Evolutionary conservation across 2,329 filamentous ascomycete genomes (phyloP).

Genomic region (Calonectria ilicicola): DNA sequence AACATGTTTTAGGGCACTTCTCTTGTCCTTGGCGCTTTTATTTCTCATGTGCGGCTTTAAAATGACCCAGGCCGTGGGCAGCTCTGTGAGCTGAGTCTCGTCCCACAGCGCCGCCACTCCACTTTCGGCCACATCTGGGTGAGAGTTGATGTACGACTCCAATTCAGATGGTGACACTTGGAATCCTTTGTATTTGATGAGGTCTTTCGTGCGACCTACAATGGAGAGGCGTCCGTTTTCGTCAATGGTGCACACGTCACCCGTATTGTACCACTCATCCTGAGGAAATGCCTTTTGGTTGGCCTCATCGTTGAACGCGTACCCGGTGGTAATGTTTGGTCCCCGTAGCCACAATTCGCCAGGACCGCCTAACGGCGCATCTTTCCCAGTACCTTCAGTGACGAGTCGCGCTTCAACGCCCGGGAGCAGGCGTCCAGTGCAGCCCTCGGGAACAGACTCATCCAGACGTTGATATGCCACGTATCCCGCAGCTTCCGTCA

Average conservation of each 20-base stretch:
- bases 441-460: slow-evolving; percentile 47
- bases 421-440: slow-evolving; percentile 51
- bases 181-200: slow-evolving; percentile 58
- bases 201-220: slow-evolving; percentile 53
- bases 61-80: slow-evolving; percentile 53
- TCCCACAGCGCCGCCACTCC: slow-evolving; percentile 52
- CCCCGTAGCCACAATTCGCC: slow-evolving; percentile 59
- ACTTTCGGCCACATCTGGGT: slow-evolving; percentile 50
- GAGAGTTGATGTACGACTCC: slow-evolving; percentile 50
- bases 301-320: slow-evolving; percentile 54
- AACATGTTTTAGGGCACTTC: slow-evolving; percentile 43
- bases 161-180: slow-evolving; percentile 54
- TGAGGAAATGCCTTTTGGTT: slow-evolving; percentile 52
- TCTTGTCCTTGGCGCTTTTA: slow-evolving; percentile 18
- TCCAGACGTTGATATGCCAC: slow-evolving; percentile 53
- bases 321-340: slow-evolving; percentile 57
- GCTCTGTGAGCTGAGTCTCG: slow-evolving; percentile 52
- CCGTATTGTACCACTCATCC: slow-evolving; percentile 58
- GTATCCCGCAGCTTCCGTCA: slow-evolving; percentile 59
- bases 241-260: slow-evolving; percentile 56
- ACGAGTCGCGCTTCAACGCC: slow-evolving; percentile 54
- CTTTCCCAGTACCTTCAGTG: slow-evolving; percentile 50
- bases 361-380: slow-evolving; percentile 49
- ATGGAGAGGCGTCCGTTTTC: slow-evolving; percentile 47
- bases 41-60: slow-evolving; percentile 40